A percentile compares a stretch with the other conserved stretches of the same genome.
phyloP scores from a whole-genome alignment of 345 rosid genomes.

The Boechera retrofracta region DNA sequence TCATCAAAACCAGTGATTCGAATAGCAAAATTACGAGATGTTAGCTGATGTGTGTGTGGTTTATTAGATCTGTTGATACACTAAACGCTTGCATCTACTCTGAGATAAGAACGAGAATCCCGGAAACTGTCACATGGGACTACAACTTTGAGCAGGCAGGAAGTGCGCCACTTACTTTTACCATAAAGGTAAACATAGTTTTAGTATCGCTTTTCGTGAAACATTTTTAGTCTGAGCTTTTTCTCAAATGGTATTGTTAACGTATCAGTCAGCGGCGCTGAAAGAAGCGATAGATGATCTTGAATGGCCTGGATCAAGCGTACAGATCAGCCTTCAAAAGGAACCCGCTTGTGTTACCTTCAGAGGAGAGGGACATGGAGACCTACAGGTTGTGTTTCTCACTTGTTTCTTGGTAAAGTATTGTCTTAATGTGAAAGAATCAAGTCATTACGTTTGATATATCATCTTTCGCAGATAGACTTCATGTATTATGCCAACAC shows the following conservation, averaged over 20 bases:
- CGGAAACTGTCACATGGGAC: constrained; percentile 83
- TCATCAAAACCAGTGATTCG: no score
- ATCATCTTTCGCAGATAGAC: constrained; percentile 63
- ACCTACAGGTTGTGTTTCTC: constrained; percentile 70
- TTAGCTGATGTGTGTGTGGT: constrained; percentile 27
- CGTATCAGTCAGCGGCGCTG: constrained; percentile 74
- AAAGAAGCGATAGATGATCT: constrained; percentile 98
- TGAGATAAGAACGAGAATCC: constrained; percentile 84
- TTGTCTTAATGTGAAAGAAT: background rate
- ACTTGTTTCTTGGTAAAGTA: constrained; percentile 10
- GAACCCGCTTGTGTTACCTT: constrained; percentile 77
- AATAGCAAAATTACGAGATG: background rate
- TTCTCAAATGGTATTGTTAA: background rate
- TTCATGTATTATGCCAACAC: constrained; percentile 80
- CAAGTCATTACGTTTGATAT: background rate
- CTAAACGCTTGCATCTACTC: constrained; percentile 79
- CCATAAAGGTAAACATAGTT: constrained; percentile 61
- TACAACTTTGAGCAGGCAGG: constrained; percentile 88
- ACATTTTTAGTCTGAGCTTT: background rate
- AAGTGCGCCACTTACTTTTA: constrained; percentile 71
- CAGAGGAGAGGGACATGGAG: constrained; percentile 93
- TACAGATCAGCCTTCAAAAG: constrained; percentile 68
- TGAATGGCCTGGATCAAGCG: constrained; percentile 94
- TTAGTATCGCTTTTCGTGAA: background rate
- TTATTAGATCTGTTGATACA: constrained; percentile 74